These are phyloP conservation scores for Pseudogymnoascus sp. DNA, from an alignment of 2,329 filamentous ascomycete genomes.

Conservation along the genomic window DNA sequence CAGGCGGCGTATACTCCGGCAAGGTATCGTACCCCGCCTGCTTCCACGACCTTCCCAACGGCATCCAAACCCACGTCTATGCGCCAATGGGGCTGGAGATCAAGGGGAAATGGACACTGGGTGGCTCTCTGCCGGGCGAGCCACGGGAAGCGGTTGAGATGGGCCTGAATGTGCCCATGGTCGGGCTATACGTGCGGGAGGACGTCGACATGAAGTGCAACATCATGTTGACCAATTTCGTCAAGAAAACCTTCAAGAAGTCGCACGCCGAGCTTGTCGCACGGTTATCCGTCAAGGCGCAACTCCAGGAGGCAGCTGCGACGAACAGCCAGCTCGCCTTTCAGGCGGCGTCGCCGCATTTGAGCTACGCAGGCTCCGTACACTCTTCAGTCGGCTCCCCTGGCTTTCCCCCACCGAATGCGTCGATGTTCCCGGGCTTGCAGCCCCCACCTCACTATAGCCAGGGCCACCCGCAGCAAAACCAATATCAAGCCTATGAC, in stretches of 20 bases:
- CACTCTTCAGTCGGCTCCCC: neutral
- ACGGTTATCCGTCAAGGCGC: constrained; percentile 45
- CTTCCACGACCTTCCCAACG: constrained; percentile 65
- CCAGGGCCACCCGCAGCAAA: neutral
- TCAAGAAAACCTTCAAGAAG: constrained; percentile 74
- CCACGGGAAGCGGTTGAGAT: constrained; percentile 55
- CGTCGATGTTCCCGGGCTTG: neutral
- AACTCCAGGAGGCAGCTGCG: constrained; percentile 24
- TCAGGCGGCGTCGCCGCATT: neutral
- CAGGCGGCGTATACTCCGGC: constrained; percentile 51
- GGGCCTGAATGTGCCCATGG: constrained; percentile 53
- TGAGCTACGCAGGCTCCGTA: neutral
- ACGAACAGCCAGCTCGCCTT: constrained; percentile 17
- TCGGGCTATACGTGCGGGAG: constrained; percentile 74
- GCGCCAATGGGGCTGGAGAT: constrained; percentile 76
- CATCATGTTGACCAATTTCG: constrained; percentile 63
- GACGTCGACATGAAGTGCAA: constrained; percentile 80
- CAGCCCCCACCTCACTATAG: neutral
- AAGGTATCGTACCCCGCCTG: constrained; percentile 71
- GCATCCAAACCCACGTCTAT: constrained; percentile 75
- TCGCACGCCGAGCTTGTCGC: constrained; percentile 64
- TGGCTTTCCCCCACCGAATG: neutral
- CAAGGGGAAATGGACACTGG: constrained; percentile 67
- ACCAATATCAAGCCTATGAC: neutral
- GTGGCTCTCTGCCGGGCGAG: constrained; percentile 64